A percentile compares a stretch with the other conserved stretches of the same genome.
Conservation (phyloP, 2,329 filamentous ascomycete species). For the Alternaria rosae region DNA sequence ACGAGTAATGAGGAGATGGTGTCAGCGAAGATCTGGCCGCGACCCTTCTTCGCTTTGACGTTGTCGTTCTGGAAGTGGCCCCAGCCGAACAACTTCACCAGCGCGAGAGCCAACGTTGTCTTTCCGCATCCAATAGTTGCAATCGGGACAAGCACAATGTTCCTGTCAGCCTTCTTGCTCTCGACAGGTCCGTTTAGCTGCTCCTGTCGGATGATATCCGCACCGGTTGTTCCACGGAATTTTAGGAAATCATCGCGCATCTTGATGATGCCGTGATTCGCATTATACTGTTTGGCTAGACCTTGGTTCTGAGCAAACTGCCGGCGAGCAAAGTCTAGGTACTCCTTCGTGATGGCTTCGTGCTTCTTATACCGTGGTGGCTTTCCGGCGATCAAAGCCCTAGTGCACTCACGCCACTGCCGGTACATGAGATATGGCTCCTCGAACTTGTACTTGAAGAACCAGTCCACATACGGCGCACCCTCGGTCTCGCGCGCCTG, state of each 20-base stretch:
- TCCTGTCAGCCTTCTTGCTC: slow-evolving; percentile 64
- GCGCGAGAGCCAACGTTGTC: slow-evolving; percentile 85
- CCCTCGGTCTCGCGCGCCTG: slow-evolving; percentile 66
- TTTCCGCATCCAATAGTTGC: slow-evolving; percentile 97
- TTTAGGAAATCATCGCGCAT: slow-evolving; percentile 87
- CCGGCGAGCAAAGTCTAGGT: slow-evolving; percentile 80
- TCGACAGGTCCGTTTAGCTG: slow-evolving; percentile 62
- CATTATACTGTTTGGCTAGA: slow-evolving; percentile 74
- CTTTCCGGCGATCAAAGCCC: slow-evolving; percentile 79
- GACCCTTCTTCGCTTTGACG: slow-evolving; percentile 76
- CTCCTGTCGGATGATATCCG: slow-evolving; percentile 84
- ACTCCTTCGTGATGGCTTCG: slow-evolving; percentile 86
- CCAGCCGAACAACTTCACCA: slow-evolving; percentile 86
- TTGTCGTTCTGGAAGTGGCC: slow-evolving; percentile 98
- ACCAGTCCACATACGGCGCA: slow-evolving; percentile 84
- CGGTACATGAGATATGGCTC: slow-evolving; percentile 99
- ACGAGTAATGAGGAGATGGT: slow-evolving; percentile 71
- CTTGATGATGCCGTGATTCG: slow-evolving; percentile 94
- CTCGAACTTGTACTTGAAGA: slow-evolving; percentile 99
- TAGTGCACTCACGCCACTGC: slow-evolving; percentile 98
- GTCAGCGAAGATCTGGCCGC: slow-evolving; percentile 79
- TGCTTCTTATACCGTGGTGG: slow-evolving; percentile 86
- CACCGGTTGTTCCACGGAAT: slow-evolving; percentile 82
- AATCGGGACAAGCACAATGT: slow-evolving; percentile 86
- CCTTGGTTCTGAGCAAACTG: slow-evolving; percentile 73